A percentile compares a stretch with the other conserved stretches of the same genome.
These are phyloP conservation scores for Schwanniomyces occidentalis DNA, from an alignment of 805 yeast species.

Conservation along the genomic window DNA sequence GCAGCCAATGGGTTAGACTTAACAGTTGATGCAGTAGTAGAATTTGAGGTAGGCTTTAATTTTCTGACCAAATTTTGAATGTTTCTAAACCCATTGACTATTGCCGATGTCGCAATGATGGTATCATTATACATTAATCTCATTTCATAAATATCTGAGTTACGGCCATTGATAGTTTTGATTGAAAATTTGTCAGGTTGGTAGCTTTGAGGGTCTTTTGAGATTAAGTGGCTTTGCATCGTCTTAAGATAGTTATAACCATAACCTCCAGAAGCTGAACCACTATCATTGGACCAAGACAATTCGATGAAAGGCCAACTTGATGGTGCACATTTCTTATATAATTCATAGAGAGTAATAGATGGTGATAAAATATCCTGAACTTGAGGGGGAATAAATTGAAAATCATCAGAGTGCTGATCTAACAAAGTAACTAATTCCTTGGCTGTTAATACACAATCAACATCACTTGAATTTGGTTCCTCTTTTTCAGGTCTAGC, in stretches of 20 bases:
- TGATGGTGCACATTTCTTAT: conserved; percentile 47
- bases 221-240: conserved; percentile 26
- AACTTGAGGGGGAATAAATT: conserved; percentile 18
- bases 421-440: conserved; percentile 76
- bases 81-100: conserved; percentile 86
- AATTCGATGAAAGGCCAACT: conserved; percentile 60
- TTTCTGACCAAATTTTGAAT: conserved; percentile 91
- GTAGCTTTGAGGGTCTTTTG: conserved; percentile 15
- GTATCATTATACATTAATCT: conserved; percentile 46
- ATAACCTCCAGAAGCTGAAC: conserved; percentile 90
- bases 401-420: conserved; percentile 47
- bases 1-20: conserved; percentile 42
- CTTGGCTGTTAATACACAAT: conserved; percentile 90
- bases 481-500: conserved; percentile 68
- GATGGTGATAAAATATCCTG: conserved; percentile 8
- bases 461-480: conserved; percentile 58
- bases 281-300: conserved; percentile 74
- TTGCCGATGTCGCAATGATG: conserved; percentile 55
- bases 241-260: conserved; percentile 64
- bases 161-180: conserved; percentile 59
- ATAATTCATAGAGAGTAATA: conserved; percentile 18
- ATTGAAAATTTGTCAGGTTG: conserved; percentile 26
- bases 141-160: conserved; percentile 73
- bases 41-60: conserved; percentile 47
- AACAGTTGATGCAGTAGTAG: conserved; percentile 12